These are phyloP conservation scores for Terana coerulea DNA, from an alignment of 768 basidiomycete species.

Conservation along the genomic window DNA sequence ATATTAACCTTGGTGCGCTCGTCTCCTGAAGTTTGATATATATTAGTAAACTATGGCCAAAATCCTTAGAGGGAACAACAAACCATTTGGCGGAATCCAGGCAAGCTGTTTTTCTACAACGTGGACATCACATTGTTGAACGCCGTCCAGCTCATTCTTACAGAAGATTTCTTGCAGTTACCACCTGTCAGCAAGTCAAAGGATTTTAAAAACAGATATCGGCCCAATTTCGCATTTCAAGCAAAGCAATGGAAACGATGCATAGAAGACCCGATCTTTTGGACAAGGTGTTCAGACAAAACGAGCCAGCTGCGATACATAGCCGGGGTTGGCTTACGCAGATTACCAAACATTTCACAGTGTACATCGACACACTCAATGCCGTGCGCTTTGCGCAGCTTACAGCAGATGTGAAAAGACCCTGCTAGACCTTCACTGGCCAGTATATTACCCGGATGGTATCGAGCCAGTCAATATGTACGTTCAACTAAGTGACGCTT, in stretches of 20 bases:
- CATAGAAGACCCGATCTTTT: slow-evolving; percentile 53
- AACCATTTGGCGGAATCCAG: slow-evolving; percentile 87
- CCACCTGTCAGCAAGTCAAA: slow-evolving; percentile 67
- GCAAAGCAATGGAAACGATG: slow-evolving; percentile 68
- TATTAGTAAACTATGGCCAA: slow-evolving; percentile 60
- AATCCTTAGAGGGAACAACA: slow-evolving; percentile 42
- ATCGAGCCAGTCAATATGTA: slow-evolving; percentile 82
- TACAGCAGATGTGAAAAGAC: slow-evolving; percentile 35
- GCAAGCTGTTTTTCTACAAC: slow-evolving; percentile 28
- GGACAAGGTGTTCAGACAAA: slow-evolving; percentile 83
- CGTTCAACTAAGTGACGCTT: too few species aligned
- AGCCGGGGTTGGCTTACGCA: too few species aligned
- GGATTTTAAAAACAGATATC: slow-evolving; percentile 37
- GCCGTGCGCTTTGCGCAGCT: slow-evolving; percentile 75
- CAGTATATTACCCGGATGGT: slow-evolving; percentile 59
- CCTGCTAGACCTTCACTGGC: slow-evolving; percentile 54
- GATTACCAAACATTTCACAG: slow-evolving; percentile 4
- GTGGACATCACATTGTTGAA: slow-evolving; percentile 6
- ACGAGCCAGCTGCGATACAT: slow-evolving; percentile 58
- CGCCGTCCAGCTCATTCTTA: slow-evolving; percentile 60
- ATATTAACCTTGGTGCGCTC: slow-evolving; percentile 10
- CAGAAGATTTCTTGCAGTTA: slow-evolving; percentile 88
- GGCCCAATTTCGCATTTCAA: slow-evolving; percentile 74
- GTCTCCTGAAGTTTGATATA: background rate
- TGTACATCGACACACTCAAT: slow-evolving; percentile 82